Evolutionary conservation across 495 filamentous ascomycete species (phyloP), one percentile per base, ranked within the genome.

Genomic region (Penicillium maclennaniae): DNA sequence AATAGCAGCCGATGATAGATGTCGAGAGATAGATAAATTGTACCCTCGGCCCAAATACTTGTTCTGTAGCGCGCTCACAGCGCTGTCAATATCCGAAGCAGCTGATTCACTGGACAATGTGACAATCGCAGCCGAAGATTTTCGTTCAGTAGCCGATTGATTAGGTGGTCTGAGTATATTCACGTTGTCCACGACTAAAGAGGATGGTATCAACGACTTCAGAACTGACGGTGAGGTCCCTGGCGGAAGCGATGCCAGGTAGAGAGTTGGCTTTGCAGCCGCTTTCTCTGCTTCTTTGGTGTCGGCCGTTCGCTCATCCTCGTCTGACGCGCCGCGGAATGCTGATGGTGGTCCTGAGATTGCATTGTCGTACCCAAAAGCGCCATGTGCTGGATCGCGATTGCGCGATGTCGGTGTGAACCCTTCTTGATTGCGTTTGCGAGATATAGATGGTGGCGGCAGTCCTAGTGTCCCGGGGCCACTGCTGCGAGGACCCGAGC

Each of bases 11-110:
- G 92, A 95, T 4, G 92, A 93, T 17, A 96, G 82, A 70, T 93
- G 87, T 20, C 91, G 79, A 34, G 89, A 86, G 34, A 96, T 73
- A 5, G 82, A 83, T 4, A 97, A 75, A 68, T 92, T 90, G 69
- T 87, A 93, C 0, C 92, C 92, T 59, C 79, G 88, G 14, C 92
- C 92, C 14, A 97, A 77, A 64, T 97, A 97, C 54, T 80, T 83
- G 38, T 95, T 91, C 51, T 96, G 90, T 23, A 97, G 72, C 1
- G 79, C 63, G 59, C 84, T 89, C 27, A 95, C 88, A 2, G 84
- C 79, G 20, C 81, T 76, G 61, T 97, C 92, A 25, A 97, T 95
- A 44, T 96, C 89, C 31, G 84, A 86, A 6, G 85, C 86, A 0
- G 91, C 83, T 0, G 92, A 92, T 49, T 96, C 92, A 61, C 86